Conservation (phyloP, 345 rosid species). For the Euphorbia tirucalli region DNA sequence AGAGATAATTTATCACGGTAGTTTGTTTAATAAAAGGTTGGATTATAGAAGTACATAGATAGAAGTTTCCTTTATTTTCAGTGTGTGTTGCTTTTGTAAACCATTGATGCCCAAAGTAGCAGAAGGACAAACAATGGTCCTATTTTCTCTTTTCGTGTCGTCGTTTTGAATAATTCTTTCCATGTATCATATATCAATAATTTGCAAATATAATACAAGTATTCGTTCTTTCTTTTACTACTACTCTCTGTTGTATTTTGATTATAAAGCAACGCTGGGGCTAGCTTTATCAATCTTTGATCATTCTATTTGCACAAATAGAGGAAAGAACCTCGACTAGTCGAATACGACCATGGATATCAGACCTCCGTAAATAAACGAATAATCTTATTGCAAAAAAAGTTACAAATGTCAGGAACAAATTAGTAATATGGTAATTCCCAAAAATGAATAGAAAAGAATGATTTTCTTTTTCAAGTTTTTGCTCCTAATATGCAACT, state of each 20-base stretch:
- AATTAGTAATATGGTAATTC: conserved; percentile 20
- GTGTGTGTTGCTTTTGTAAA: not conserved
- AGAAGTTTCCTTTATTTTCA: conserved; percentile 4
- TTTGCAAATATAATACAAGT: conserved; percentile 5
- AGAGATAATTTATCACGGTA: conserved; percentile 2
- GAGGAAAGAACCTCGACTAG: no score
- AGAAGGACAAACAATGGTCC: no score
- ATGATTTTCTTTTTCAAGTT: conserved; percentile 21
- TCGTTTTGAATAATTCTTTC: conserved; percentile 16
- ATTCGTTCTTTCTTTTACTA: not conserved
- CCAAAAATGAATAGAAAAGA: conserved; percentile 51
- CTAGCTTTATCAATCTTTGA: no score
- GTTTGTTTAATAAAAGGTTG: conserved; percentile 6
- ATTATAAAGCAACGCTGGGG: no score
- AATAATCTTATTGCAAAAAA: conserved; percentile 41
- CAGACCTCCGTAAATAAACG: conserved; percentile 24
- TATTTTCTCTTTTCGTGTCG: not conserved
- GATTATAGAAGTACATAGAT: conserved; percentile 9
- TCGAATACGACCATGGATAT: no score
- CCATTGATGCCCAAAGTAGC: conserved; percentile 1
- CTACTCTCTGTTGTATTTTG: not conserved
- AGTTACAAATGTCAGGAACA: conserved; percentile 29
- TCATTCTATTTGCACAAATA: no score
- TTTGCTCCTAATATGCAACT: conserved; percentile 18
- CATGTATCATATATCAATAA: conserved; percentile 12